Evolutionary conservation across 2,329 filamentous ascomycete species (phyloP), one percentile per base, ranked within the genome.

Genomic region (Epichloe gansuensis): DNA sequence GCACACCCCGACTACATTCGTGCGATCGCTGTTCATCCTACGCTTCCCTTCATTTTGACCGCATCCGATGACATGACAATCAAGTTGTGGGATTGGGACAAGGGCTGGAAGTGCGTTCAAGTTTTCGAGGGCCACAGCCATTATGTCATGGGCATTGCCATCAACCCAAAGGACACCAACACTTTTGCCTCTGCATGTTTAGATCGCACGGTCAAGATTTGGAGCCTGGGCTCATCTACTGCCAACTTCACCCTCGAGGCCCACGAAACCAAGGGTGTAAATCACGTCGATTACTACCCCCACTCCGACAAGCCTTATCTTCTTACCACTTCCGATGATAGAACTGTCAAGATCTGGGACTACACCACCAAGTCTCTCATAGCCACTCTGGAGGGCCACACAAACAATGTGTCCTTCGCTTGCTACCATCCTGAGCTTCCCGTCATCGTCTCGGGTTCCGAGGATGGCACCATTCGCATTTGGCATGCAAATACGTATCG

Each of bases 41-140:
- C 90, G 45, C 90, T 95, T 66, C 91, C 93, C 1, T 97, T 96
- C 64, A 88, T 97, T 51, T 77, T 98, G 55, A 98, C 93, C 52
- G 93, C 93, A 58, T 93, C 88, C 58, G 91, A 96, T 85, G 91
- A 96, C 68, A 95, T 95, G 90, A 95, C 90, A 53, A 95, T 96
- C 67, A 95, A 93, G 77, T 78, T 96, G 49, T 98, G 93, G 91
- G 91, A 98, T 68, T 98, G 93, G 93, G 93, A 98, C 63, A 94
- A 93, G 70, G 83, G 83, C 61, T 98, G 93, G 93, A 95, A 96
- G 70, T 97, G 91, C 66, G 88, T 97, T 35, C 90, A 95, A 69
- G 82, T 95, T 45, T 98, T 96, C 64, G 91, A 97, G 68, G 93
- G 93, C 34, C 94, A 98, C 67, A 87, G 85, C 61, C 93, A 95